Evolutionary conservation across 768 basidiomycete species (phyloP).

Genomic region (Holtermannia corniformis): DNA sequence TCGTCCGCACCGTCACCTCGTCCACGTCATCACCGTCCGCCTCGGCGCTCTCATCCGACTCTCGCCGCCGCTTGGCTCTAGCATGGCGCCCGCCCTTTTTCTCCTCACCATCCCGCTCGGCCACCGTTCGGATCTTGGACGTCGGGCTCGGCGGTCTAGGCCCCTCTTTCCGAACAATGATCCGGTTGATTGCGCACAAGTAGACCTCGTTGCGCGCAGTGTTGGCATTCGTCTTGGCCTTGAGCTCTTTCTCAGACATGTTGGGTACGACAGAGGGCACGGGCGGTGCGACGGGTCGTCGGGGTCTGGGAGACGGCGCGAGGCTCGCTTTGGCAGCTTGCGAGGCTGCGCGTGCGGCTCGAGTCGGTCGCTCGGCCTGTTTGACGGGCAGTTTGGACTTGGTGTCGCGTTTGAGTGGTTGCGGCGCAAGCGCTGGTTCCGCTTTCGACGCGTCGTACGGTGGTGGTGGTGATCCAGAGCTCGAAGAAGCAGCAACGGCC

Average conservation of each 20-base stretch:
- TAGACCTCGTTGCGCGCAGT: conserved; percentile 39
- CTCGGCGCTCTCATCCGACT: not conserved
- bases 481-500: not conserved
- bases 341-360: conserved; percentile 1
- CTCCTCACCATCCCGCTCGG: conserved; percentile 25
- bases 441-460: too few species aligned
- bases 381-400: not conserved
- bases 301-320: not conserved
- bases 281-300: not conserved
- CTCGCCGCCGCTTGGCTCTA: conserved; percentile 23
- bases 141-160: conserved; percentile 36
- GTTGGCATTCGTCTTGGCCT: conserved; percentile 31
- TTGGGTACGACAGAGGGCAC: not conserved
- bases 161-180: conserved; percentile 32
- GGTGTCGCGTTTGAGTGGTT: too few species aligned
- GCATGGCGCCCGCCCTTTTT: conserved; percentile 23
- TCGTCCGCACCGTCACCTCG: conserved; percentile 2
- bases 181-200: conserved; percentile 38
- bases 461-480: too few species aligned
- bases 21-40: not conserved
- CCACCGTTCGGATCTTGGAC: conserved; percentile 33
- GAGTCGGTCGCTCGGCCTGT: conserved; percentile 12
- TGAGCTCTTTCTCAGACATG: conserved; percentile 39
- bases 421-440: too few species aligned
- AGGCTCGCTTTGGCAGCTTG: not conserved